phyloP scores from a whole-genome alignment of 306 rosid species.

The Lagenaria siceraria region DNA sequence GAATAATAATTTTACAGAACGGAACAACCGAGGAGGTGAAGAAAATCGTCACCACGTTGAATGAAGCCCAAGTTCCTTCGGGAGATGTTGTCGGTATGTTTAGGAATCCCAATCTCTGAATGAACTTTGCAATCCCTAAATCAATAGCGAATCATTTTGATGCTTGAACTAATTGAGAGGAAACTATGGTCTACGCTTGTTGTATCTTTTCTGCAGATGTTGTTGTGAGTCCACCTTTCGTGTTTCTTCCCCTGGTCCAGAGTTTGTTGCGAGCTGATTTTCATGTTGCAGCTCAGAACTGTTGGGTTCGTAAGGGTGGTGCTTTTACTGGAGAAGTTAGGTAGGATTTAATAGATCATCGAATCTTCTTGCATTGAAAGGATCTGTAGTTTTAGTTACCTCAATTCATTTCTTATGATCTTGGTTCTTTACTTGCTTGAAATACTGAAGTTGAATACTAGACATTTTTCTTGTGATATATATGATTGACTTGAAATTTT shows the following conservation, averaged over 20 bases:
- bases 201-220: slow-evolving; percentile 44
- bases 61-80: slow-evolving; percentile 61
- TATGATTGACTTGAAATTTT: neutral
- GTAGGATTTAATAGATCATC: slow-evolving; percentile 22
- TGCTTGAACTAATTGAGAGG: neutral
- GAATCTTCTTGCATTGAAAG: neutral
- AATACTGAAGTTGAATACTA: neutral
- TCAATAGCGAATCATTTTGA: neutral
- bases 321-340: slow-evolving; percentile 91
- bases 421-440: neutral
- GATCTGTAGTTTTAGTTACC: neutral
- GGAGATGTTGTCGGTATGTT: slow-evolving; percentile 71
- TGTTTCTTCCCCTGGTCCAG: slow-evolving; percentile 62
- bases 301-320: slow-evolving; percentile 86
- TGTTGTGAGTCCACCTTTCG: slow-evolving; percentile 88
- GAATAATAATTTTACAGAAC: slow-evolving; percentile 27
- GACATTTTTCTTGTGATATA: neutral
- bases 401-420: neutral
- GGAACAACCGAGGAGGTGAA: slow-evolving; percentile 84
- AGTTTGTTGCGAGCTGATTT: slow-evolving; percentile 55
- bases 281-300: slow-evolving; percentile 72
- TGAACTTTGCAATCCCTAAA: neutral
- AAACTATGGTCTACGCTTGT: neutral
- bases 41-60: slow-evolving; percentile 53
- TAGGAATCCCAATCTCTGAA: neutral